Evolutionary conservation across 202 grass and related monocot genomes (phyloP).

Genomic region (Carex sylvatica): DNA sequence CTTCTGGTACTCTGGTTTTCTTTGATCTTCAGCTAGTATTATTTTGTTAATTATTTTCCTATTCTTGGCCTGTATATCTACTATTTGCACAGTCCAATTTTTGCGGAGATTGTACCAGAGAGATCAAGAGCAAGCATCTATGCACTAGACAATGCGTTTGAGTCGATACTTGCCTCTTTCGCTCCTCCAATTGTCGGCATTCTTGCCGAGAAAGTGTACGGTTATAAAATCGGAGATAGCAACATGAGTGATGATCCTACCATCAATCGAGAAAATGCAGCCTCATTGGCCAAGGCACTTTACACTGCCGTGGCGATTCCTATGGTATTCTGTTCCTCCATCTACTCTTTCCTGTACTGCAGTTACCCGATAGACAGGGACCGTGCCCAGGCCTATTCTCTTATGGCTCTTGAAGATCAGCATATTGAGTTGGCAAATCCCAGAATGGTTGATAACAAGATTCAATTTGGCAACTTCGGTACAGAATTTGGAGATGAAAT

Average conservation of each 20-base stretch:
- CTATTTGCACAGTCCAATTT: conserved; percentile 52
- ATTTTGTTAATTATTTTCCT: background rate
- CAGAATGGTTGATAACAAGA: background rate
- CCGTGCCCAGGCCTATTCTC: conserved; percentile 32
- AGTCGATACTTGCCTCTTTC: conserved; percentile 79
- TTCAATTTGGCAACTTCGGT: background rate
- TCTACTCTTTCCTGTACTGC: conserved; percentile 77
- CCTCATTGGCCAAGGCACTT: conserved; percentile 65
- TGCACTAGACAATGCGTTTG: conserved; percentile 65
- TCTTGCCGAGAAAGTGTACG: conserved; percentile 62
- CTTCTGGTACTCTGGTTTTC: background rate
- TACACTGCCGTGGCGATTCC: conserved; percentile 56
- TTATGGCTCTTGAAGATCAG: conserved; percentile 23
- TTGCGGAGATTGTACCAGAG: conserved; percentile 81
- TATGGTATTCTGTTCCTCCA: conserved; percentile 57
- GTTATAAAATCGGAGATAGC: conserved; percentile 39
- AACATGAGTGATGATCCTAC: conserved; percentile 1
- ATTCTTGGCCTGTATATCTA: background rate
- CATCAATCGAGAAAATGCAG: conserved; percentile 55
- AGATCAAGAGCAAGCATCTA: conserved; percentile 74
- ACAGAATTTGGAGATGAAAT: conserved; percentile 22
- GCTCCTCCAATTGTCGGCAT: conserved; percentile 72
- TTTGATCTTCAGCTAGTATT: background rate
- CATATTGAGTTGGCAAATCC: conserved; percentile 32
- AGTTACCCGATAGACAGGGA: conserved; percentile 83